Evolutionary conservation across 129 eudicot species (phyloP).

Genomic region (Flaveria ramosissima): DNA sequence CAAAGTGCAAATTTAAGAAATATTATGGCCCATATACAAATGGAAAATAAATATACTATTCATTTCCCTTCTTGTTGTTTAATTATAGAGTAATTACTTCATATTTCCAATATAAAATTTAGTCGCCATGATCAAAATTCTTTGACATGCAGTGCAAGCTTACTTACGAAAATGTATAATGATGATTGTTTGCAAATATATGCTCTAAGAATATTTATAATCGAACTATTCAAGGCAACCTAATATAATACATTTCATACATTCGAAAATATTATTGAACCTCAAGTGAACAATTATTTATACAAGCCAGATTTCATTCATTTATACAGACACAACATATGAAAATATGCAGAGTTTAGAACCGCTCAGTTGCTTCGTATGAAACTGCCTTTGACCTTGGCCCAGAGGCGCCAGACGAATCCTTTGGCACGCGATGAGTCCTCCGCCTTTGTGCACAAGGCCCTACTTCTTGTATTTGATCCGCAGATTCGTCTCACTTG

Average conservation of each 20-base stretch:
- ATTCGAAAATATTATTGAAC: not conserved
- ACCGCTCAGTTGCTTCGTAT: not conserved
- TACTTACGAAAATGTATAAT: not conserved
- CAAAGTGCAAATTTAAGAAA: too few relatives aligned
- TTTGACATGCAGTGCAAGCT: not conserved
- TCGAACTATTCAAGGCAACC: not conserved
- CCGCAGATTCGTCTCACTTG: slow-evolving; percentile 36
- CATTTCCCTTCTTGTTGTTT: too few relatives aligned
- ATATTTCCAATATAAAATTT: too few relatives aligned
- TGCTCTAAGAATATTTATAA: not conserved
- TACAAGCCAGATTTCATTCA: not conserved
- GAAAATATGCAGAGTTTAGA: not conserved
- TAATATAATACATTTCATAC: not conserved
- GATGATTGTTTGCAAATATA: not conserved
- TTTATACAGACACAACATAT: slow-evolving; percentile 15
- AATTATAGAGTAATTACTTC: too few relatives aligned
- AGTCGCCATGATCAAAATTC: not conserved
- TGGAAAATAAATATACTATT: too few relatives aligned
- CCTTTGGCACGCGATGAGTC: slow-evolving; percentile 38
- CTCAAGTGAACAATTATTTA: not conserved
- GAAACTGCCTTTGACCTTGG: slow-evolving; percentile 41
- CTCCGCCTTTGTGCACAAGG: slow-evolving; percentile 22
- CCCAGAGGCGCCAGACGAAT: slow-evolving; percentile 42
- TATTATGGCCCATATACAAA: too few relatives aligned
- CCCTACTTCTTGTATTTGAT: slow-evolving; percentile 32